Percentiles rank a stretch among this genome's conserved stretches.
Evolutionary conservation across 768 basidiomycete species (phyloP).

Genomic region (Suillus ampliporus): DNA sequence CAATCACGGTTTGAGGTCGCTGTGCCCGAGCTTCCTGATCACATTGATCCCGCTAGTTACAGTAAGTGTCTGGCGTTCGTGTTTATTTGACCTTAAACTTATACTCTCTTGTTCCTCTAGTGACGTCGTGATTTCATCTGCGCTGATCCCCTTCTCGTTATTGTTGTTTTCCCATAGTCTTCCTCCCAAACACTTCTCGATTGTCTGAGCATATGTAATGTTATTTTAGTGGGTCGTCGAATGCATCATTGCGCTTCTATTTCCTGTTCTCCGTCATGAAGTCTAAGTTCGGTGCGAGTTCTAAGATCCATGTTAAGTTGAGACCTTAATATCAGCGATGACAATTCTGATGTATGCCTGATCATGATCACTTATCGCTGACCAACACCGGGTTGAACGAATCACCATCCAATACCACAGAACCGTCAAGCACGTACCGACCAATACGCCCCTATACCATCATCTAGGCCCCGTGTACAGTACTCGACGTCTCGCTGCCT

Average conservation of each 20-base stretch:
- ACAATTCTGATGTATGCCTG: no score
- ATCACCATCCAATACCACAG: no score
- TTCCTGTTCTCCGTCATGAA: background rate
- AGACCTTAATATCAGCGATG: no score
- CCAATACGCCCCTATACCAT: conserved; percentile 75
- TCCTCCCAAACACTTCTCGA: conserved; percentile 10
- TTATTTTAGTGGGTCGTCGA: conserved; percentile 23
- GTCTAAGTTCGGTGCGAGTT: background rate
- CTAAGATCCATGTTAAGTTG: no score
- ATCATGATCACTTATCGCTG: no score
- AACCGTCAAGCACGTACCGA: no score
- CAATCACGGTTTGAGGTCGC: conserved; percentile 98
- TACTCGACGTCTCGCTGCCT: conserved; percentile 75
- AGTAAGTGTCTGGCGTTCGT: conserved; percentile 58
- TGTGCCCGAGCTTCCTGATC: conserved; percentile 92
- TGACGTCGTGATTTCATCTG: conserved; percentile 49
- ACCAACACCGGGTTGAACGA: no score
- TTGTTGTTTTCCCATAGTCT: conserved; percentile 9
- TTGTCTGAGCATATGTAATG: conserved; percentile 23
- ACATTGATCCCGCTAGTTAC: conserved; percentile 94
- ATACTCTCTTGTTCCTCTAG: conserved; percentile 26
- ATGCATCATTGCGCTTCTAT: conserved; percentile 9
- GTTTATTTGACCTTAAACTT: background rate
- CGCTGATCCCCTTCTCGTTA: conserved; percentile 14
- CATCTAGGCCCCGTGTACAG: conserved; percentile 53